These are phyloP conservation scores for Lipomyces yamadae DNA, from an alignment of 805 yeast genomes.

Conservation along the genomic window DNA sequence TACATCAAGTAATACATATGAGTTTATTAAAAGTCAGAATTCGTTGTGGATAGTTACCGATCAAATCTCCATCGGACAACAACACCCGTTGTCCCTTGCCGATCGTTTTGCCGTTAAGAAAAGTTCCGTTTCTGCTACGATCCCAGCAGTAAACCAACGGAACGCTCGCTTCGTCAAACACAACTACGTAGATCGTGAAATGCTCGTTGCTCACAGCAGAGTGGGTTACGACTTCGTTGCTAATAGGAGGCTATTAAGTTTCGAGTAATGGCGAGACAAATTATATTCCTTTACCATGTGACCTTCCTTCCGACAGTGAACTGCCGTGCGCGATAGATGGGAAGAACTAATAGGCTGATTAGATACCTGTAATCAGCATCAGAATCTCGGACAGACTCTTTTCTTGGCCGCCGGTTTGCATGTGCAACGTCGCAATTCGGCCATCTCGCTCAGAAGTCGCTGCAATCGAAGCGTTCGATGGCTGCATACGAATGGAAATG, in stretches of 20 bases:
- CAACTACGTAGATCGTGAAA: conserved; percentile 35
- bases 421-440: conserved; percentile 21
- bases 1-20: not conserved
- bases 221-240: conserved; percentile 30
- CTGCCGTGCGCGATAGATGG: conserved; percentile 11
- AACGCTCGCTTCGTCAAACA: conserved; percentile 34
- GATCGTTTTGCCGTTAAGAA: conserved; percentile 34
- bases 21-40: not conserved
- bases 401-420: conserved; percentile 19
- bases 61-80: conserved; percentile 35
- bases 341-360: conserved; percentile 13
- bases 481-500: conserved; percentile 1
- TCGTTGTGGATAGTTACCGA: conserved; percentile 10
- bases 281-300: conserved; percentile 26
- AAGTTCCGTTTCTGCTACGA: conserved; percentile 39
- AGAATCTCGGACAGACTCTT: conserved; percentile 12
- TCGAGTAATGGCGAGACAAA: not conserved
- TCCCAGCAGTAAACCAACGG: conserved; percentile 39
- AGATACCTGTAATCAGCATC: not conserved
- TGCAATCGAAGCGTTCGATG: conserved; percentile 6
- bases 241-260: not conserved
- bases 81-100: conserved; percentile 32
- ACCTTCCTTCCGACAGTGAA: conserved; percentile 31
- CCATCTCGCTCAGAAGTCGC: not conserved
- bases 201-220: conserved; percentile 36